Evolutionary conservation across 768 basidiomycete genomes (phyloP), one percentile per base, ranked within the genome.

Genomic region (Mycena capillaripes): DNA sequence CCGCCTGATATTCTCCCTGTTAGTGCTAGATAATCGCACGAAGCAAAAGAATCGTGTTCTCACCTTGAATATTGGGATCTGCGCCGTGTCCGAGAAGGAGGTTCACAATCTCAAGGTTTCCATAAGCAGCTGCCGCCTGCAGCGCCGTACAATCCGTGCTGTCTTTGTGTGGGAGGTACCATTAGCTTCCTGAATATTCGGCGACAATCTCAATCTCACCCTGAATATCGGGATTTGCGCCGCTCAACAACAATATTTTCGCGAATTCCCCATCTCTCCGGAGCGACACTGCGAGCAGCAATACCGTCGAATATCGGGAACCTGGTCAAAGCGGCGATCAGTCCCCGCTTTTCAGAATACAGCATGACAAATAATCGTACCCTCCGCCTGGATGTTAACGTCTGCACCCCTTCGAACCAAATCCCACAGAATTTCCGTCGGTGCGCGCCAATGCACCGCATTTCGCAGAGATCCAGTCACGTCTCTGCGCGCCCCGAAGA

Each of bases 381-480:
- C 50, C 27, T 23, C 63, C 16, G 52, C 63, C 50, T 40, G 8
- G 5, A 42, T 17, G 27, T 65, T 65, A 14, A 65, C 52, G 32
- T 65, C 44, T 16, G 63, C 52, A 40, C 63, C 63, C 38, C 34
- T 38, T n/a, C 52, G 11, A 8, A 65, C 63, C 50, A 65, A 29
- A 29, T 65, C 52, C 63, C 63, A 38, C 63, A 65, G 36, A 25
- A 53, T 34, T 4, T 36, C 52, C 4, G 30, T 40, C 12, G 8
- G 14, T n/a, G 50, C 50, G 1, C n/a, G 34, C 50, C 63, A 53
- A 4, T 25, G 38, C 4, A 65, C 16, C 16, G 63, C 52, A 55
- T 53, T 55, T 23, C 21, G 27, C 36, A 65, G 21, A 1, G 16
- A 25, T 2, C 12, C 14, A 21, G 23, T 65, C 25, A 17, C 21